Conservation (phyloP, 2,329 filamentous ascomycete genomes). For the Pseudonectria buxi region DNA sequence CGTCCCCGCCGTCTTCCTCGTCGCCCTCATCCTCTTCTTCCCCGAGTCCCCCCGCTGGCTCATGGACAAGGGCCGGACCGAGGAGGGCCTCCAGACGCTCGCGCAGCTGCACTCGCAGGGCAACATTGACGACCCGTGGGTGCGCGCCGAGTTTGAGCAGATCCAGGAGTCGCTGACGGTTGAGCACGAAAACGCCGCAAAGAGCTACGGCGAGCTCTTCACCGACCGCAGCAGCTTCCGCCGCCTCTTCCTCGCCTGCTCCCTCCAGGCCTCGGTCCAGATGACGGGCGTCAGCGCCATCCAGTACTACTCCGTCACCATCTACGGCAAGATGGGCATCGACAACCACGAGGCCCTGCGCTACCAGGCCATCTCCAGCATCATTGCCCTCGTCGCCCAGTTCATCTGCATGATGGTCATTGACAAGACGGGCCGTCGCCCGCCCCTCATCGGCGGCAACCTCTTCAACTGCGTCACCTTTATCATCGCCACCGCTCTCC, state of each 20-base stretch:
- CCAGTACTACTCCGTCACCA: slow-evolving; percentile 65
- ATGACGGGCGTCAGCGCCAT: slow-evolving; percentile 73
- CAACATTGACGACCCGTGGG: slow-evolving; percentile 59
- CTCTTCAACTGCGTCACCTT: slow-evolving; percentile 65
- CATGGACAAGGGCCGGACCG: slow-evolving; percentile 61
- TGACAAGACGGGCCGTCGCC: slow-evolving; percentile 63
- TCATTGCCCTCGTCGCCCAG: slow-evolving; percentile 64
- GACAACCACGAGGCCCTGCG: slow-evolving; percentile 56
- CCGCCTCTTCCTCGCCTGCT: slow-evolving; percentile 61
- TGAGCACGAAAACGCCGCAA: slow-evolving; percentile 63
- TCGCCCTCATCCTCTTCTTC: slow-evolving; percentile 59
- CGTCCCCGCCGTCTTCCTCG: slow-evolving; percentile 58
- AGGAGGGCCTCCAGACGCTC: slow-evolving; percentile 59
- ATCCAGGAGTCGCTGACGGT: slow-evolving; percentile 59
- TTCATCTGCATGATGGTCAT: slow-evolving; percentile 62
- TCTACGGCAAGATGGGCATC: slow-evolving; percentile 66
- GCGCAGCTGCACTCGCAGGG: slow-evolving; percentile 65
- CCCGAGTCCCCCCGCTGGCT: slow-evolving; percentile 71
- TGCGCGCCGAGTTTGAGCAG: slow-evolving; percentile 64
- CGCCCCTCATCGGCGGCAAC: slow-evolving; percentile 67
- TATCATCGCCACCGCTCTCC: slow-evolving; percentile 55
- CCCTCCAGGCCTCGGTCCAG: slow-evolving; percentile 64
- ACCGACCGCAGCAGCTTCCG: slow-evolving; percentile 56
- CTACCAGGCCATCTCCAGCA: slow-evolving; percentile 69
- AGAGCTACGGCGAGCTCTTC: slow-evolving; percentile 65